A percentile compares a stretch with the other conserved stretches of the same genome.
phyloP scores from a whole-genome alignment of 331 rosid genomes.

The Stylosanthes scabra region DNA sequence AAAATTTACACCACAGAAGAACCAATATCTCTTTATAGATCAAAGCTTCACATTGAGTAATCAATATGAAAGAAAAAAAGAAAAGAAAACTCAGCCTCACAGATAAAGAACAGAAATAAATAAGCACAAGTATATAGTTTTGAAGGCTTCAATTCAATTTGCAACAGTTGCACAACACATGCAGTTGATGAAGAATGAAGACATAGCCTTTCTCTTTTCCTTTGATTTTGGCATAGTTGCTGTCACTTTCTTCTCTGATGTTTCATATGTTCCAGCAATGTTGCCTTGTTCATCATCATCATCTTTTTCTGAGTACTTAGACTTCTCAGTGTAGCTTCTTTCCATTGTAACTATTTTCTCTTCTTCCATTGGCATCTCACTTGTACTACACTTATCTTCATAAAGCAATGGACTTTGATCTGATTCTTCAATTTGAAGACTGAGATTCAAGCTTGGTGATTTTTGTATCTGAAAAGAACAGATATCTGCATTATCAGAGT shows the following conservation, averaged over 20 bases:
- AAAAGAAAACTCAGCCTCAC: constrained; percentile 25
- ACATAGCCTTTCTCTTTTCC: constrained; percentile 58
- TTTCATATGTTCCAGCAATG: no score
- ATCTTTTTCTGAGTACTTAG: constrained; percentile 58
- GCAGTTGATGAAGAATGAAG: constrained; percentile 79
- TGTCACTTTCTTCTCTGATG: constrained; percentile 40
- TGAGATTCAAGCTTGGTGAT: constrained; percentile 84
- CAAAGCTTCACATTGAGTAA: constrained; percentile 44
- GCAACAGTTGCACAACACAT: constrained; percentile 80
- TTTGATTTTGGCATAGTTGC: no score
- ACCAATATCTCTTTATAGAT: constrained; percentile 36
- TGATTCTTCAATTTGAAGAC: constrained; percentile 66
- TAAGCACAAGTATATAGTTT: constrained; percentile 6
- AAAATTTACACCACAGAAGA: constrained; percentile 20
- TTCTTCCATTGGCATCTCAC: constrained; percentile 54
- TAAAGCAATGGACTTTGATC: constrained; percentile 65
- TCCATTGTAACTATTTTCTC: constrained; percentile 70
- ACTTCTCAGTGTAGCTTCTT: constrained; percentile 64
- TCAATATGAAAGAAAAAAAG: constrained; percentile 26
- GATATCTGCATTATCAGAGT: constrained; percentile 54
- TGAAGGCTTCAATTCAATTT: constrained; percentile 50
- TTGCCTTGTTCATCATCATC: constrained; percentile 60
- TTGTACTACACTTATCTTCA: constrained; percentile 47
- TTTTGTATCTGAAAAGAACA: constrained; percentile 55
- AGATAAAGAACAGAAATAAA: constrained; percentile 29